Evolutionary conservation across 257 asterid species (phyloP), one percentile per base, ranked within the genome.

Genomic region (Fraxinus cuspidata): DNA sequence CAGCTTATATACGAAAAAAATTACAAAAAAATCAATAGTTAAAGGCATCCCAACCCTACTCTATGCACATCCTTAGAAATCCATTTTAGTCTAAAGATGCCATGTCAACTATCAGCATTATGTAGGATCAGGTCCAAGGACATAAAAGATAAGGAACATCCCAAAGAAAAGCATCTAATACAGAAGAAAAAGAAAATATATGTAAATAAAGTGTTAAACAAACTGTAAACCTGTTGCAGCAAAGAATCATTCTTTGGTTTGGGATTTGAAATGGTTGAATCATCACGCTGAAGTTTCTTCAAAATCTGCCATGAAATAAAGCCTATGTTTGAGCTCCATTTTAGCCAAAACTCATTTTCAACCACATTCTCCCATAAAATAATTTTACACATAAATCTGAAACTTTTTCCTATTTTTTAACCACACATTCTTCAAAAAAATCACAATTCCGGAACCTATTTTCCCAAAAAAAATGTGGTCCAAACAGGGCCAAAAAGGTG

Each of bases 181-280:
- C 27, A 44, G 72, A 75, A 74, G 75, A 71, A 40, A 78, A 82
- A 18, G 77, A 53, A 19, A 27, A 74, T 71, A 47, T 21, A 77
- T 44, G 71, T 35, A 44, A 40, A 12, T 66, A 53, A 38, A 21
- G 42, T 64, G 53, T 21, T 6, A 70, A 71, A 69, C 7, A 23
- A 78, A 74, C 40, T 70, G 81, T 81, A 73, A 77, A 96, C 99
- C 97, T 92, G 97, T 83, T 90, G 90, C 89, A 89, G 68, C 87
- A 91, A 91, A 72, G 88, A 78, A 82, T 93, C 97, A 83, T 86
- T 84, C 66, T 47, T 78, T 18, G 92, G 94, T 82, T 87, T 92
- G 80, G 95, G 76, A 75, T 80, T 86, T 71, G 94, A 80, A 74
- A 80, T 29, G 25, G 90, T 42, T 44, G 97, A 85, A 78, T 88